A percentile compares a stretch with the other conserved stretches of the same genome.
Evolutionary conservation across 441 rosid species (phyloP).

Genomic region (Arabidopsis hybrid): DNA sequence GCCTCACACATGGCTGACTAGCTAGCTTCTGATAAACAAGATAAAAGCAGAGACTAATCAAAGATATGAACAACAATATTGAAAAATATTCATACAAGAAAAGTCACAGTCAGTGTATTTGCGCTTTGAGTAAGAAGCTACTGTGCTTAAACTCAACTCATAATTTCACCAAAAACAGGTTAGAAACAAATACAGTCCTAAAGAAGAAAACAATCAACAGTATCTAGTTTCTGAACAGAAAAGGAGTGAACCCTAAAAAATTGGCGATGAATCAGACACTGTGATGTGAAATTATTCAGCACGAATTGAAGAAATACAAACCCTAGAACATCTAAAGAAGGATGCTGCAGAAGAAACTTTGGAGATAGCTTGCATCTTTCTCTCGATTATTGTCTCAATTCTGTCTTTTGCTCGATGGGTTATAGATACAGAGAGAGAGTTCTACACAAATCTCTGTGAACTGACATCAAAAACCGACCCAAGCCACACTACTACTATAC

Average conservation of each 20-base stretch:
- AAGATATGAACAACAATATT: constrained; percentile 11
- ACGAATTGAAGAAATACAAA: constrained; percentile 34
- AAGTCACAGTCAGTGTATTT: not conserved
- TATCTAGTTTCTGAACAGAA: not conserved
- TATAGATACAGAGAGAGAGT: not conserved
- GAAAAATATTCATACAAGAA: not conserved
- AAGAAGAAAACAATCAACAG: not conserved
- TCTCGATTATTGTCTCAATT: not conserved
- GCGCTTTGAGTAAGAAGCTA: not conserved
- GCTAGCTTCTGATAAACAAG: constrained; percentile 50
- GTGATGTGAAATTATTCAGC: not conserved
- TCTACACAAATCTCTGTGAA: not conserved
- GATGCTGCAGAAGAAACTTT: constrained; percentile 76
- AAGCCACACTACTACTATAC: not conserved
- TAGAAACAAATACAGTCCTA: not conserved
- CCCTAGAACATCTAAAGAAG: constrained; percentile 70
- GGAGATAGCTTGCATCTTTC: constrained; percentile 64
- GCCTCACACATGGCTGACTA: constrained; percentile 65
- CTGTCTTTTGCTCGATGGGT: not conserved
- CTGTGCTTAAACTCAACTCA: not conserved
- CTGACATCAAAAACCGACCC: constrained; percentile 5
- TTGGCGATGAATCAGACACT: not conserved
- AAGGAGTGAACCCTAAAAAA: not conserved
- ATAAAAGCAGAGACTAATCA: constrained; percentile 23
- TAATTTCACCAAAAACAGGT: not conserved